Evolutionary conservation across 2,329 filamentous ascomycete species (phyloP).

Genomic region (Pseudonectria buxi): DNA sequence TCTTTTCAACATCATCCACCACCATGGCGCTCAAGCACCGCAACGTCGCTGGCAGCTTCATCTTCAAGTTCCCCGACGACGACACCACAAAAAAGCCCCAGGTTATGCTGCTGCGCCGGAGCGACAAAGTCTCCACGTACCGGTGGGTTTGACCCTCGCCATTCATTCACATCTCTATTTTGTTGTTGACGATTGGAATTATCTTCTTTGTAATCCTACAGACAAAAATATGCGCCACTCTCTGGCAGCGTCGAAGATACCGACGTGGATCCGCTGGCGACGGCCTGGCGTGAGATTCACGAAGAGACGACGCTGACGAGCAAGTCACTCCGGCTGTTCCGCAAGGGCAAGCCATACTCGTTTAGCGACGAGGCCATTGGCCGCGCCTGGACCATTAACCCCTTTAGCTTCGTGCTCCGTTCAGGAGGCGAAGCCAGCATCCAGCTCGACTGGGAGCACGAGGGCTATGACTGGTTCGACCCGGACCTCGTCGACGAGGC

Average conservation of each 20-base stretch:
- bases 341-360: conserved; percentile 51
- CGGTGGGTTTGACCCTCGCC: conserved; percentile 33
- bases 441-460: conserved; percentile 56
- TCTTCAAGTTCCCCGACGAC: conserved; percentile 38
- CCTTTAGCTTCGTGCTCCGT: conserved; percentile 52
- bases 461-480: conserved; percentile 50
- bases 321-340: conserved; percentile 41
- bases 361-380: conserved; percentile 47
- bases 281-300: conserved; percentile 55
- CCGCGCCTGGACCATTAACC: conserved; percentile 56
- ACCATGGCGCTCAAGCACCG: conserved; percentile 23
- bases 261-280: conserved; percentile 45
- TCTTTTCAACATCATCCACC: conserved; percentile 5
- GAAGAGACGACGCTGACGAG: conserved; percentile 54
- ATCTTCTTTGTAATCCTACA: conserved; percentile 12
- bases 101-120: conserved; percentile 58
- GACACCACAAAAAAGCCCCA: conserved; percentile 31
- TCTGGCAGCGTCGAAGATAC: conserved; percentile 52
- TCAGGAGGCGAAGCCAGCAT: conserved; percentile 40
- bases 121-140: conserved; percentile 53
- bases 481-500: conserved; percentile 42
- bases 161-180: background rate
- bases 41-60: conserved; percentile 43
- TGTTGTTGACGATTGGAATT: background rate
- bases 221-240: conserved; percentile 53